Base-by-base conservation (phyloP, 768 basidiomycete genomes). In the Pleurotus tuber-regium region DNA sequence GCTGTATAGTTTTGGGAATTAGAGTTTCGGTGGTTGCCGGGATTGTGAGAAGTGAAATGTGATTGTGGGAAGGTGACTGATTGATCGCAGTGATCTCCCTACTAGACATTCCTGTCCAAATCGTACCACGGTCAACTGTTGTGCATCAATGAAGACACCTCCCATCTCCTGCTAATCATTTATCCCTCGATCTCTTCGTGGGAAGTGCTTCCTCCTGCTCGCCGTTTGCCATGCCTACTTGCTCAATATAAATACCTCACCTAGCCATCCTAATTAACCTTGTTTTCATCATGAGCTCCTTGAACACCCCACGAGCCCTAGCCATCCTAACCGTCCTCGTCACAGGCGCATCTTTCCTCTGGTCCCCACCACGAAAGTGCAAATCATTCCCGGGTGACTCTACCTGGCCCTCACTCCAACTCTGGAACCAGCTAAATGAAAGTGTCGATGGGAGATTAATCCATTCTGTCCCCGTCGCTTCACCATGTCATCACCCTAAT, bases 1-100 rank as follows among this genome's bases (percentile, higher is more conserved):
- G 62, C 72, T 80, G 61, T 75, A 71, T 65, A 78, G 77, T 74
- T 73, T 42, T 43, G 53, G 28, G 29, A 44, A 52, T 62, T 71
- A 73, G 61, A 60, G 66, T 71, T 65, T 63, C 70, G 73, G 69
- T 38, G 48, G 36, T n/a, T n/a, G n/a, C n/a, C n/a, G n/a, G n/a
- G n/a, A 31, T 2, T 19, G 16, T 31, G 46, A 42, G 1, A 18
- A 25, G 2, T n/a, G n/a, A 29, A 14, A 26, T 25, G 35, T 26
- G 43, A 28, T 12, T 25, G 43, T 44, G 43, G 23, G 43, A 44
- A 14, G 9, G 19, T 44, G 28, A 2, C 21, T 36, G n/a, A 19
- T 38, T 38, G n/a, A n/a, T n/a, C n/a, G n/a, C n/a, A n/a, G n/a
- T n/a, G n/a, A n/a, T n/a, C n/a, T n/a, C n/a, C n/a, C n/a, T n/a